Evolutionary conservation across 2,329 filamentous ascomycete genomes (phyloP).

Genomic region (Exophiala dermatitidis): DNA sequence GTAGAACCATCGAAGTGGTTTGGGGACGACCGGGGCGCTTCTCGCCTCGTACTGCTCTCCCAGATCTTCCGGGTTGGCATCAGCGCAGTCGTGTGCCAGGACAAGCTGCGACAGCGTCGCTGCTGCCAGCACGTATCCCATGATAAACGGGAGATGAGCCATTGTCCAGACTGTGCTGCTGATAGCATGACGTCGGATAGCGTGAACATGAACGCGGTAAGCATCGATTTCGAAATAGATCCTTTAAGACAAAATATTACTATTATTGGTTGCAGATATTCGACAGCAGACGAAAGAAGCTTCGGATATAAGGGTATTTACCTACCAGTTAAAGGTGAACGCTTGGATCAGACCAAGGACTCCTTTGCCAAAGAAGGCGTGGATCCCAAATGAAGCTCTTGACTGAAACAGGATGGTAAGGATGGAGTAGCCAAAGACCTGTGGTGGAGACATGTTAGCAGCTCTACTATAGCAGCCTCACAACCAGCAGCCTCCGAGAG

Average conservation of each 20-base stretch:
- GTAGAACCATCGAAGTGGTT: conserved; percentile 56
- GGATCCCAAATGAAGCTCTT: conserved; percentile 18
- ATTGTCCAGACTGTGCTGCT: conserved; percentile 49
- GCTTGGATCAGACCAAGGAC: conserved; percentile 43
- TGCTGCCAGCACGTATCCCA: conserved; percentile 55
- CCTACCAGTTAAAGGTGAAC: conserved; percentile 15
- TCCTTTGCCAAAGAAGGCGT: conserved; percentile 53
- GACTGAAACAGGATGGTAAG: conserved; percentile 42
- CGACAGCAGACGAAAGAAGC: neutral
- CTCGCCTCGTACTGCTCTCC: conserved; percentile 46
- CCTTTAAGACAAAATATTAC: conserved; percentile 21
- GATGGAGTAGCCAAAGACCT: conserved; percentile 56
- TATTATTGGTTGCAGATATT: neutral
- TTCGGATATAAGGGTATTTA: neutral
- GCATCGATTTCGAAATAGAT: conserved; percentile 59
- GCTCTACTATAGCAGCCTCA: neutral
- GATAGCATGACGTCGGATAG: conserved; percentile 47
- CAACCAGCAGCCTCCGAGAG: neutral
- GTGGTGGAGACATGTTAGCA: neutral
- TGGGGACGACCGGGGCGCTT: conserved; percentile 45
- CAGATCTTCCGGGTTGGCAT: conserved; percentile 44
- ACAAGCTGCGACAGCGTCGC: conserved; percentile 52
- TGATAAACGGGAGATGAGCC: conserved; percentile 56
- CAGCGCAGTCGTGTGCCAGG: conserved; percentile 48
- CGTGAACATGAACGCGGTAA: conserved; percentile 51